Percentiles rank a stretch among this genome's conserved stretches.
Conservation (phyloP, 352 stramenopile genomes). For the Phytophthora pinifolia region DNA sequence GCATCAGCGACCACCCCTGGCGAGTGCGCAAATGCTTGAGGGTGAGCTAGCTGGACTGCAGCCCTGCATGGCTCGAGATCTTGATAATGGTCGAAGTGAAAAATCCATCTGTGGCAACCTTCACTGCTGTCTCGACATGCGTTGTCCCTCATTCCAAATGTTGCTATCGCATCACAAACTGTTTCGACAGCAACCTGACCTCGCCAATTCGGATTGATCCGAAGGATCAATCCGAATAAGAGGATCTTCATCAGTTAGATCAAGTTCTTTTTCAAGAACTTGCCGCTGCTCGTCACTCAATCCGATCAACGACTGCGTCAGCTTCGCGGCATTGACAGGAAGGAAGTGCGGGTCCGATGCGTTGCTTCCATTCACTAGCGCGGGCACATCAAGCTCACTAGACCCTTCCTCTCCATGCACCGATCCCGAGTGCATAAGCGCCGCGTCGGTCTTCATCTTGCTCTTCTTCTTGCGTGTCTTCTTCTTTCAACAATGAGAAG, state of each 20-base stretch:
- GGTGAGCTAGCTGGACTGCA: not conserved
- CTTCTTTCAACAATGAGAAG: no score
- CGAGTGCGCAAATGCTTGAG: not conserved
- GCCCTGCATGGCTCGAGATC: conserved; percentile 2
- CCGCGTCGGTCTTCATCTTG: not conserved
- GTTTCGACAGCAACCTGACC: conserved; percentile 3
- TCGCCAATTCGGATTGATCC: conserved; percentile 5
- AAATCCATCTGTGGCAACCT: conserved; percentile 7
- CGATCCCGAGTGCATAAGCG: conserved; percentile 5
- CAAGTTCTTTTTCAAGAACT: conserved; percentile 7
- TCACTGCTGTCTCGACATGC: not conserved
- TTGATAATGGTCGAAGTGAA: conserved; percentile 6
- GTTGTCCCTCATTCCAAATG: conserved; percentile 6
- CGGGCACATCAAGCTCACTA: conserved; percentile 2
- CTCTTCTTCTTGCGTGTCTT: no score
- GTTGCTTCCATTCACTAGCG: conserved; percentile 2
- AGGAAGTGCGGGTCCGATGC: conserved; percentile 2
- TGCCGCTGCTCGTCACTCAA: conserved; percentile 10
- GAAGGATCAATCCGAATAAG: conserved; percentile 6
- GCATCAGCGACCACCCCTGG: not conserved
- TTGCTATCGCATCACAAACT: conserved; percentile 7
- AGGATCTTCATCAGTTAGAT: conserved; percentile 5
- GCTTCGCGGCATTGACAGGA: conserved; percentile 7
- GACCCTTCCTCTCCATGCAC: conserved; percentile 1
- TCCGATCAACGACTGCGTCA: conserved; percentile 10